Conservation (phyloP, 306 rosid species). For the Corylus avellana region DNA sequence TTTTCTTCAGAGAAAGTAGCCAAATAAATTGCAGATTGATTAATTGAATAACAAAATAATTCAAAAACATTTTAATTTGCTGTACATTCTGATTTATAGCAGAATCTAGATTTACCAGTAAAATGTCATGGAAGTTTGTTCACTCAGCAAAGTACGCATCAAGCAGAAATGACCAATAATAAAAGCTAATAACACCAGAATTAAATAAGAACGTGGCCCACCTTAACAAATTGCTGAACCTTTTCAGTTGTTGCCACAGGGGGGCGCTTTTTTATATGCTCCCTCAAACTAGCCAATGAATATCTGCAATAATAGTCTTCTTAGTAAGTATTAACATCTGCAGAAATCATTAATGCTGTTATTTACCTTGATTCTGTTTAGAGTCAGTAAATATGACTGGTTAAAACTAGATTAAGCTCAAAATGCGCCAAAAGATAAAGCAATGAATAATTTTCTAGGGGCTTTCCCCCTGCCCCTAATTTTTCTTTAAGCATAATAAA, state of each 20-base stretch:
- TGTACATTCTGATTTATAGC: background rate
- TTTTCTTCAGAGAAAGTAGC: background rate
- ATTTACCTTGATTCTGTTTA: background rate
- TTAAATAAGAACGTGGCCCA: constrained; percentile 30
- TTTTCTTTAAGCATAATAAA: constrained; percentile 4
- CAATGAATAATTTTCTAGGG: no score
- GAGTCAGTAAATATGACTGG: background rate
- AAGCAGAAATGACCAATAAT: constrained; percentile 7
- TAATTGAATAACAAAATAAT: background rate
- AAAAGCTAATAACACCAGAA: background rate
- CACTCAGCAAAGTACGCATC: background rate
- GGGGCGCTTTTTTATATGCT: constrained; percentile 95
- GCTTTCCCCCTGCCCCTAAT: background rate
- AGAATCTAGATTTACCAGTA: background rate
- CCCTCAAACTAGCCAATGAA: constrained; percentile 76
- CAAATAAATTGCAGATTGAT: background rate
- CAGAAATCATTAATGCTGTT: background rate
- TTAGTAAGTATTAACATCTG: background rate
- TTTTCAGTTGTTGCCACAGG: constrained; percentile 93
- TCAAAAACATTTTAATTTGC: background rate
- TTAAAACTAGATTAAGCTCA: background rate
- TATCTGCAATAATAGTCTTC: constrained; percentile 45
- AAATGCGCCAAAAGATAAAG: background rate
- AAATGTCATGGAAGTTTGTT: background rate
- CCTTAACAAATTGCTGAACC: constrained; percentile 94